Evolutionary conservation across 257 asterid species (phyloP), one percentile per base, ranked within the genome.

Genomic region (Nicotiana obtusifolia): DNA sequence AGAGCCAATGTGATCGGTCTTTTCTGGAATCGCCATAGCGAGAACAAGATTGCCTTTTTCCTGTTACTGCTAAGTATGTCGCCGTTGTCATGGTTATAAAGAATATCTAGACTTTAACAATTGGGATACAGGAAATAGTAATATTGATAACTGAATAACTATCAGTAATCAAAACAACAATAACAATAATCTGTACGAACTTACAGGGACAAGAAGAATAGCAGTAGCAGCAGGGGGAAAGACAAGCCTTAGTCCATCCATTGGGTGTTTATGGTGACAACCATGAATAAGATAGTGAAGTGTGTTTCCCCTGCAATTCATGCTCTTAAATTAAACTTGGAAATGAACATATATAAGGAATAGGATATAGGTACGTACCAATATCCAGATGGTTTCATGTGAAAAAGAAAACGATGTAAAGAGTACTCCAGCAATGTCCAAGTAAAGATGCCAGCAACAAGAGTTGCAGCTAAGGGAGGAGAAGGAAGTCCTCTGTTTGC

Each of bases 251-350:
- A 88, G 84, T 78, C 89, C 88, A 81, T 88, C 91, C 91, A 88
- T 88, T 4, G 91, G 91, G 82, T 88, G 91, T 84, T 88, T 88
- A 35, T 88, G 91, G 64, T 88, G 91, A 79, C 91, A 88, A 82
- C 91, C 91, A 83, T 88, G 91, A 83, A 88, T 82, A 71, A 88
- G 87, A 86, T 88, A 88, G 71, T 88, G 89, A 30, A 84, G 69
- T 61, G 91, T 88, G 61, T 86, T 88, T 86, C 82, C 89, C 91
- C 88, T 41, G 13, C 4, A 41, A 41, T 41, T 41, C 1, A 2
- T 37, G 28, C 28, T 26, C 28, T 26, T 26, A 26, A 26, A 26
- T 7, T 7, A 44, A 80, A 13, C 5, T 49, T 49, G 16, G 56
- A 49, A 5, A 71, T 69, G 28, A 26, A 30, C 31, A 30, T 17